Percentiles rank a stretch among this genome's conserved stretches.
phyloP scores from a whole-genome alignment of 1,139 yeast genomes.

The Tardiomyces depauwii region DNA sequence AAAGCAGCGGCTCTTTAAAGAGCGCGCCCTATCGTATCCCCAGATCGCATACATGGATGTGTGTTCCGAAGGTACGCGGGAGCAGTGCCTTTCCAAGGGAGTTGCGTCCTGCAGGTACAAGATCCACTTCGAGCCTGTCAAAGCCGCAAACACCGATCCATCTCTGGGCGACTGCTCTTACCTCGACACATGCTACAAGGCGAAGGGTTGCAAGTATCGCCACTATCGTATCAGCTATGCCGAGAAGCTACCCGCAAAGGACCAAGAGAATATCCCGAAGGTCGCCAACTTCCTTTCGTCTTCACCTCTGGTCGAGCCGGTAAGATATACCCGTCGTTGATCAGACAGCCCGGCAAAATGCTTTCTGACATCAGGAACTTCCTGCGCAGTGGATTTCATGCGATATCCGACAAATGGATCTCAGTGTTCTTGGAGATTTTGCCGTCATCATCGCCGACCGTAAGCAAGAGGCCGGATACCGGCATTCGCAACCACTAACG shows the following conservation, averaged over 20 bases:
- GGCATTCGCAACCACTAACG: slow-evolving; percentile 5
- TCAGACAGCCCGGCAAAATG: neutral
- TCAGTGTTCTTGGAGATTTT: slow-evolving; percentile 64
- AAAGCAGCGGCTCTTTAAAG: slow-evolving; percentile 6
- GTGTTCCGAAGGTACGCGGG: slow-evolving; percentile 10
- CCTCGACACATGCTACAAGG: slow-evolving; percentile 85
- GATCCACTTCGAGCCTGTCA: slow-evolving; percentile 24
- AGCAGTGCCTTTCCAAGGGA: slow-evolving; percentile 18
- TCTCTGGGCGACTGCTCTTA: slow-evolving; percentile 88
- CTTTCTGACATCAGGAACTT: slow-evolving; percentile 5
- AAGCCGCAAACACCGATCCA: slow-evolving; percentile 42
- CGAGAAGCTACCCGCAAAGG: slow-evolving; percentile 3
- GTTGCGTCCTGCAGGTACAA: slow-evolving; percentile 7
- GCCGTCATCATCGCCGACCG: slow-evolving; percentile 82
- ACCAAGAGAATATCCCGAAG: neutral
- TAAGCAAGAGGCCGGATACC: slow-evolving; percentile 6
- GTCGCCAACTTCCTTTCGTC: neutral
- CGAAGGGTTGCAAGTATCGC: slow-evolving; percentile 66
- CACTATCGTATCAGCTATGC: slow-evolving; percentile 50
- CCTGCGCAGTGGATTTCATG: slow-evolving; percentile 85
- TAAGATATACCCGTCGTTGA: neutral
- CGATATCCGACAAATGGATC: slow-evolving; percentile 65
- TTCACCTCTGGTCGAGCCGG: neutral
- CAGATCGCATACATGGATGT: slow-evolving; percentile 11
- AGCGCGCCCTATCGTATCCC: slow-evolving; percentile 7